phyloP scores from a whole-genome alignment of 2,329 filamentous ascomycete species.

The Diaporthe citrichinensis region DNA sequence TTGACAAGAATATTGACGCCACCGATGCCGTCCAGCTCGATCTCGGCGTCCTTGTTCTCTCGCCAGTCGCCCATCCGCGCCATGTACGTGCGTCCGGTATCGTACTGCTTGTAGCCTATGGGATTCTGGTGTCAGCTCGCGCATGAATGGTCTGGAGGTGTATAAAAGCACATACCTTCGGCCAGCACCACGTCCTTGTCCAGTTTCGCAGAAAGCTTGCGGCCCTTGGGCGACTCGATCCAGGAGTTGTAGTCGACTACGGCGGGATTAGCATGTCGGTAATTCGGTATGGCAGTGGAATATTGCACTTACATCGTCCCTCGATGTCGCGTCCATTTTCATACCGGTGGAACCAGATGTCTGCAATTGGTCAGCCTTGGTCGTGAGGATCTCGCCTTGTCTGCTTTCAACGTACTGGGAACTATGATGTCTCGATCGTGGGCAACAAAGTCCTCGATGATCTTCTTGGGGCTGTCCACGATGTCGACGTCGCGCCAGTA shows the following conservation, averaged over 20 bases:
- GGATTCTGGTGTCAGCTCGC: slow-evolving; percentile 40
- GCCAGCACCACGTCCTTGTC: slow-evolving; percentile 87
- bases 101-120: slow-evolving; percentile 90
- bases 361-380: slow-evolving; percentile 63
- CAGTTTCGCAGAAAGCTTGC: slow-evolving; percentile 79
- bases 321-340: slow-evolving; percentile 87
- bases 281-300: background rate
- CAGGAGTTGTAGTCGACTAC: slow-evolving; percentile 98
- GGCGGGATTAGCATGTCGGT: slow-evolving; percentile 27
- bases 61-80: slow-evolving; percentile 92
- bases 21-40: slow-evolving; percentile 94
- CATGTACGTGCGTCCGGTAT: slow-evolving; percentile 92
- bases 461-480: slow-evolving; percentile 86
- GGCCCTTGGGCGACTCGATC: slow-evolving; percentile 91
- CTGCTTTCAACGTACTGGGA: slow-evolving; percentile 79
- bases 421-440: slow-evolving; percentile 95
- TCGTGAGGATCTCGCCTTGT: background rate
- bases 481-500: slow-evolving; percentile 99
- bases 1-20: slow-evolving; percentile 98
- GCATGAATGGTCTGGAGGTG: background rate
- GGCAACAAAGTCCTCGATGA: slow-evolving; percentile 94
- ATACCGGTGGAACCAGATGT: slow-evolving; percentile 98
- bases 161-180: slow-evolving; percentile 73
- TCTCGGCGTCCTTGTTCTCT: slow-evolving; percentile 90
- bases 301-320: slow-evolving; percentile 82